phyloP scores from a whole-genome alignment of 192 early-diverging fungal species.

The Spinellus fusiger region DNA sequence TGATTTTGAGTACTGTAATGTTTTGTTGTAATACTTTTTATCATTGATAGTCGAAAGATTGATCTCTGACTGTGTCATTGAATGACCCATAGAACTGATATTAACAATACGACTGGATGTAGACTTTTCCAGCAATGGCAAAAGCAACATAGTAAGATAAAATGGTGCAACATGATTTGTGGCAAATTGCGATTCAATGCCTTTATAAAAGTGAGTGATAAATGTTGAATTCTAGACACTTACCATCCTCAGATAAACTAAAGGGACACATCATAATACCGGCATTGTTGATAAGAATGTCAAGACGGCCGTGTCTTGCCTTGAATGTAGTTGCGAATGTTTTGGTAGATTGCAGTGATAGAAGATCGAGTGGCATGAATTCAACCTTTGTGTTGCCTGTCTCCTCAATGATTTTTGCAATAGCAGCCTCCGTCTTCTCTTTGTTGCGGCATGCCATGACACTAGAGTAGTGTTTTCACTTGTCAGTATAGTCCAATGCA shows the following conservation, averaged over 20 bases:
- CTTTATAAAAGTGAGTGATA: conserved; percentile 8
- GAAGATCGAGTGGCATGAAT: conserved; percentile 25
- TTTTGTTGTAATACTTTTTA: conserved; percentile 11
- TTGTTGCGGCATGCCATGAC: conserved; percentile 15
- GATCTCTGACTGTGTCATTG: too few species aligned
- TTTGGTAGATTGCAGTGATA: conserved; percentile 33
- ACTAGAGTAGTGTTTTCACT: background rate
- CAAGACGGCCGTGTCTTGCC: conserved; percentile 24
- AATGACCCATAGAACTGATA: conserved; percentile 24
- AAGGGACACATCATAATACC: conserved; percentile 47
- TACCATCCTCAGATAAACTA: conserved; percentile 34
- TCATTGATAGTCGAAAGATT: conserved; percentile 19
- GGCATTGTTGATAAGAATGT: conserved; percentile 62
- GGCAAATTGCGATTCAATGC: conserved; percentile 54
- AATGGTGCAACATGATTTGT: conserved; percentile 49
- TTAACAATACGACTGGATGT: conserved; percentile 24
- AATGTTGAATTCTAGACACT: background rate
- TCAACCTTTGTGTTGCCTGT: conserved; percentile 16
- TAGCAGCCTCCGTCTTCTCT: conserved; percentile 1
- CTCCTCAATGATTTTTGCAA: conserved; percentile 19
- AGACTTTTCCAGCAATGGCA: conserved; percentile 21
- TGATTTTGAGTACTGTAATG: conserved; percentile 9
- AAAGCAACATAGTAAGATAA: conserved; percentile 18
- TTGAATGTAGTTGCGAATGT: conserved; percentile 33
- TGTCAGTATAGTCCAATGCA: background rate